phyloP scores from a whole-genome alignment of 108 stramenopile species.

The Cylindrotheca closterium region DNA sequence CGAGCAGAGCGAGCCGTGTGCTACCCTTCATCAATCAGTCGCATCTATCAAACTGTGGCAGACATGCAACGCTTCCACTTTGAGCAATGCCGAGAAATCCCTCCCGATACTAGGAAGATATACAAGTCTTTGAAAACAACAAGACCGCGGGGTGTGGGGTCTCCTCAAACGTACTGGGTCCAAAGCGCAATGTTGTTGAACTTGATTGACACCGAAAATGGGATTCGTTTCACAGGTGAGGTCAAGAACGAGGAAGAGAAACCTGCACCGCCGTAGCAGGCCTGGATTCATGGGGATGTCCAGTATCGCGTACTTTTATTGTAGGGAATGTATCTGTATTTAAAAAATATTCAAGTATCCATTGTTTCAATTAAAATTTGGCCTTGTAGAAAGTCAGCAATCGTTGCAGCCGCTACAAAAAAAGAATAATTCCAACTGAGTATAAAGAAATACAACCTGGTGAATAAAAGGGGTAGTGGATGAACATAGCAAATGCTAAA shows the following conservation, averaged over 20 bases:
- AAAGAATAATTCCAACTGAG: too few species aligned
- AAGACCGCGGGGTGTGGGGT: conserved; percentile 79
- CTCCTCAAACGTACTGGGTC: conserved; percentile 87
- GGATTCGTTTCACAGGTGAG: conserved; percentile 64
- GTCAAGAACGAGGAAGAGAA: conserved; percentile 17
- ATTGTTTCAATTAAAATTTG: too few species aligned
- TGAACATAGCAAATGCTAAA: too few species aligned
- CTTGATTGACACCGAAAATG: conserved; percentile 70
- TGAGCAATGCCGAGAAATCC: conserved; percentile 79
- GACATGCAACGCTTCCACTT: conserved; percentile 93
- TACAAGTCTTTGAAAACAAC: conserved; percentile 85
- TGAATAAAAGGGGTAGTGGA: too few species aligned
- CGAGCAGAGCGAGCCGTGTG: conserved; percentile 87
- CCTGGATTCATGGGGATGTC: too few species aligned
- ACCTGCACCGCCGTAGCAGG: too few species aligned
- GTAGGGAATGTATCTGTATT: too few species aligned
- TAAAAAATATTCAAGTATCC: too few species aligned
- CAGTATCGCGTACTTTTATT: too few species aligned
- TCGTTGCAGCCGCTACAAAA: too few species aligned
- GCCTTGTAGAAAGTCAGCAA: too few species aligned
- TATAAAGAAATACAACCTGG: too few species aligned
- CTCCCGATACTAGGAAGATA: conserved; percentile 52
- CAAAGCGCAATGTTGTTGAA: conserved; percentile 77
- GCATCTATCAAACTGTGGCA: conserved; percentile 88
- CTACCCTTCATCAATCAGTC: conserved; percentile 80